phyloP scores from a whole-genome alignment of 805 yeast species.

The Kodamaea nitidulidarum region DNA sequence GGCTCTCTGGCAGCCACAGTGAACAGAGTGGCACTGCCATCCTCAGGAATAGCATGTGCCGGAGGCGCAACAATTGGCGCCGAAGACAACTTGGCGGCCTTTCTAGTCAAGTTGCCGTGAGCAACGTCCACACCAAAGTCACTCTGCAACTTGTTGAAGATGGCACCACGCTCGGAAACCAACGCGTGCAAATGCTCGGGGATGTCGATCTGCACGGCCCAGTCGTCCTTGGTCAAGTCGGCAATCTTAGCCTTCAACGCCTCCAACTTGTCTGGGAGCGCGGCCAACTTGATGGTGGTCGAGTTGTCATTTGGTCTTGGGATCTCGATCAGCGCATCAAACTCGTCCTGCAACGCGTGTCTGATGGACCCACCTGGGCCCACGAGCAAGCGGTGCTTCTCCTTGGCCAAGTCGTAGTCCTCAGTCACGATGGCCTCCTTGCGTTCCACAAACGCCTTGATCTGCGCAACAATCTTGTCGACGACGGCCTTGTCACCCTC shows the following conservation, averaged over 20 bases:
- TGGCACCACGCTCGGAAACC: constrained; percentile 64
- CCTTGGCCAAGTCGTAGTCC: constrained; percentile 58
- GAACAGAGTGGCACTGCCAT: constrained; percentile 40
- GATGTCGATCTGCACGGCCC: constrained; percentile 50
- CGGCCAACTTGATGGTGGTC: constrained; percentile 53
- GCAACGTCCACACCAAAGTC: constrained; percentile 55
- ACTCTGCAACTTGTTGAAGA: constrained; percentile 49
- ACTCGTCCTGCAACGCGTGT: constrained; percentile 67
- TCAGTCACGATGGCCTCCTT: constrained; percentile 57
- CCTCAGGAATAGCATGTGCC: constrained; percentile 41
- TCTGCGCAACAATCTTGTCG: constrained; percentile 56
- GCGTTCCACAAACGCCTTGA: constrained; percentile 58
- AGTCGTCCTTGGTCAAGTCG: constrained; percentile 58
- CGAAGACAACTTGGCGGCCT: constrained; percentile 49
- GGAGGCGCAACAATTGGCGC: constrained; percentile 45
- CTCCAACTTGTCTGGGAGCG: constrained; percentile 62
- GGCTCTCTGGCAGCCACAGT: constrained; percentile 38
- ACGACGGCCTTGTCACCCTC: constrained; percentile 78
- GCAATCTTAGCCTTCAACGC: constrained; percentile 59
- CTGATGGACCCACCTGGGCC: constrained; percentile 80
- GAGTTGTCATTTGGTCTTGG: constrained; percentile 57
- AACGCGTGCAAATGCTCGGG: constrained; percentile 57
- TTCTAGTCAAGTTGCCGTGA: constrained; percentile 49
- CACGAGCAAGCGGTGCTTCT: constrained; percentile 69
- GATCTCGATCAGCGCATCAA: constrained; percentile 56